Percentiles rank a stretch among this genome's conserved stretches.
Evolutionary conservation across 768 basidiomycete genomes (phyloP).

Genomic region (Russula sp.): DNA sequence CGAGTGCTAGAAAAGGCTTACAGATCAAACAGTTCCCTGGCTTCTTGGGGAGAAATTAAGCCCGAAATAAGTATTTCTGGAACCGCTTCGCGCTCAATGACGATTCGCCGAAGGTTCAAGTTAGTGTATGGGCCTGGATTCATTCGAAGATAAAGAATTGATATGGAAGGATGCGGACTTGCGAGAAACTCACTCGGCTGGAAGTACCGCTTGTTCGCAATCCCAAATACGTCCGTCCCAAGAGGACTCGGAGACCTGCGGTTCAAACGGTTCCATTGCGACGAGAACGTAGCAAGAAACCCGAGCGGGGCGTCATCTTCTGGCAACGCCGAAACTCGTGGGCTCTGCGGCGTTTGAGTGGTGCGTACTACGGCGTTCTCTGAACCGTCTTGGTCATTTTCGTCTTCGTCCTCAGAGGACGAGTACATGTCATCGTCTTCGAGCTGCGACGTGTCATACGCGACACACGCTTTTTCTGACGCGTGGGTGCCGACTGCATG

Average conservation of each 20-base stretch:
- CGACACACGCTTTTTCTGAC: conserved; percentile 23
- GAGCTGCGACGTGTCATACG: conserved; percentile 30
- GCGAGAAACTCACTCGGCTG: conserved; percentile 14
- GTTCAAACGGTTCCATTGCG: not conserved
- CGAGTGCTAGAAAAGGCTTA: conserved; percentile 19
- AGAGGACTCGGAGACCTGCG: not conserved
- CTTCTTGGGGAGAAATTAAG: conserved; percentile 30
- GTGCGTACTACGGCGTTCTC: conserved; percentile 11
- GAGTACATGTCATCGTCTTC: conserved; percentile 30
- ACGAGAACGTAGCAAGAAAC: conserved; percentile 21
- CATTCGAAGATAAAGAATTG: not conserved
- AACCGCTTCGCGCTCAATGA: conserved; percentile 31
- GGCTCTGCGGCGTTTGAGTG: conserved; percentile 3
- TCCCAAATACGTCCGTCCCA: conserved; percentile 7
- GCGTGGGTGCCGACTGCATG: conserved; percentile 23
- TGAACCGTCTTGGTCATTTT: conserved; percentile 18
- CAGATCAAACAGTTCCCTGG: conserved; percentile 29
- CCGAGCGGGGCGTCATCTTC: conserved; percentile 15
- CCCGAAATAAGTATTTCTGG: conserved; percentile 32
- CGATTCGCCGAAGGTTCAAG: conserved; percentile 30
- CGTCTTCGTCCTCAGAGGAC: conserved; percentile 25
- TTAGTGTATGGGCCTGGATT: conserved; percentile 29
- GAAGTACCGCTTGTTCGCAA: conserved; percentile 23
- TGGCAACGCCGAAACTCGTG: not conserved
- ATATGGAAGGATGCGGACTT: not conserved